Conservation (phyloP, 2,329 filamentous ascomycete species). For the Ascochyta fabae region DNA sequence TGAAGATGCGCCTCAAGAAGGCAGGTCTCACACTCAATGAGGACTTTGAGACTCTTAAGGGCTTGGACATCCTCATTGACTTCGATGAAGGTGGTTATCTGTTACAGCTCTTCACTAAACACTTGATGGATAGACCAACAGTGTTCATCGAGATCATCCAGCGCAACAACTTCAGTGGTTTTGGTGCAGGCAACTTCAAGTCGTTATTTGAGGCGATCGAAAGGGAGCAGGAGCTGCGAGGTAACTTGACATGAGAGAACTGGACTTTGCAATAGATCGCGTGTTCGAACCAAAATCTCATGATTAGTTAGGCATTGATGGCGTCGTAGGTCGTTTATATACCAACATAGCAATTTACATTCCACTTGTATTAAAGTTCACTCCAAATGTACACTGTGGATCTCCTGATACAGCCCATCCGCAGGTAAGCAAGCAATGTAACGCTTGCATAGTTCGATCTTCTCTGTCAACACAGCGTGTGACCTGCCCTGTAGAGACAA, state of each 20-base stretch:
- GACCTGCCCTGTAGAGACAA: no score
- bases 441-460: no score
- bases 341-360: constrained; percentile 7
- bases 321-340: constrained; percentile 10
- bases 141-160: constrained; percentile 98
- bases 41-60: constrained; percentile 77
- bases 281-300: not conserved
- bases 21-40: constrained; percentile 69
- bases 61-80: constrained; percentile 87
- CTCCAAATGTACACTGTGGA: no score
- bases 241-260: constrained; percentile 66
- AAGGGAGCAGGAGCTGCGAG: constrained; percentile 84
- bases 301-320: constrained; percentile 8
- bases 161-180: constrained; percentile 86
- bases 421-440: no score
- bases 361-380: no score
- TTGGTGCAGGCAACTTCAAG: constrained; percentile 96
- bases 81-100: constrained; percentile 93
- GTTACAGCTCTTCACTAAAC: constrained; percentile 68
- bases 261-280: not conserved
- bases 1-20: constrained; percentile 74
- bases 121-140: constrained; percentile 90
- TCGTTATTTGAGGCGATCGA: constrained; percentile 95
- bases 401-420: no score
- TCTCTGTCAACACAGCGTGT: no score